Evolutionary conservation across 1,284 basidiomycete genomes (phyloP), one percentile per base, ranked within the genome.

Genomic region (Ceratobasidium theobromae): DNA sequence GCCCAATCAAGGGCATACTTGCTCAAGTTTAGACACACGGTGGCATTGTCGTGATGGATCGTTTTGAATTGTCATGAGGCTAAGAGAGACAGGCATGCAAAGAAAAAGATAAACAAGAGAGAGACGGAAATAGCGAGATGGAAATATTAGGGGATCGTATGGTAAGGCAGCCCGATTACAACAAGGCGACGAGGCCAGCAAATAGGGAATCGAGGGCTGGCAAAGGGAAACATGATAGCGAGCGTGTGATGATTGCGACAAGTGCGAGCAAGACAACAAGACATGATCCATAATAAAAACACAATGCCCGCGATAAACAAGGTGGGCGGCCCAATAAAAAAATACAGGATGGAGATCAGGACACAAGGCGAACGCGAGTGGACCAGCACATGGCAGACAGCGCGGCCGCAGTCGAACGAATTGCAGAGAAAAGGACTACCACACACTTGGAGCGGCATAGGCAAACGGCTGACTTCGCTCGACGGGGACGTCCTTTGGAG

Each of bases 391-490:
- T 8, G 52, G 38, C 32, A 51, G 30, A 30, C 43, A 40, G 55
- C 40, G 55, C 55, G 55, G 43, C 32, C 41, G 35, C 45, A 52
- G 41, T 32, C 55, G 53, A 43, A 43, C 43, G 33, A 54, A 57
- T 35, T 49, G 43, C 23, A 30, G n/a, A 55, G 27, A 2, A 25
- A 32, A 21, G 28, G 45, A 35, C 62, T 68, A 68, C 69, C 67
- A 68, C 33, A 68, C 69, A 45, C 67, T 67, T 4, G 67, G 55
- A 28, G 53, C 54, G 38, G 69, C 69, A 41, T 65, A 68, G 12
- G 69, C 69, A 49, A 69, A 69, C 33, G 69, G 64, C 27, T 68
- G 60, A 35, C 54, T 57, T 33, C 60, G 52, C 52, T 64, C 58
- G 40, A 64, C 60, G 33, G 64, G 49, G 8, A 52, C 40, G 43